These are phyloP conservation scores for Pseudogymnoascus pannorum DNA, from an alignment of 2,329 filamentous ascomycete species.

Conservation along the genomic window DNA sequence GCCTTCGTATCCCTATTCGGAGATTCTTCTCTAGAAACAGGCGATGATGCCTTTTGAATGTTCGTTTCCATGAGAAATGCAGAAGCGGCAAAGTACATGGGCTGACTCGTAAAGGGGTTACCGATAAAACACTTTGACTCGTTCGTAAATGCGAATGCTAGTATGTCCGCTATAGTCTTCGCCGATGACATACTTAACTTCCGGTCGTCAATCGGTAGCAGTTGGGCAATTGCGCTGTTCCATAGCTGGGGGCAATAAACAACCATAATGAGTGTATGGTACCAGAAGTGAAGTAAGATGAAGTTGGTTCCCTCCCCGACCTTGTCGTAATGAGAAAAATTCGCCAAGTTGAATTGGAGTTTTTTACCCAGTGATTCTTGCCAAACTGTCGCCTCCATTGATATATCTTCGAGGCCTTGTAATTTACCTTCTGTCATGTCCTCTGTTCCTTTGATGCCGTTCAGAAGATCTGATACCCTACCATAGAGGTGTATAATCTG, in stretches of 20 bases:
- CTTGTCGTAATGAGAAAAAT: constrained; percentile 79
- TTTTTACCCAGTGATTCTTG: constrained; percentile 68
- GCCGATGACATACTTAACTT: constrained; percentile 52
- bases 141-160: constrained; percentile 78
- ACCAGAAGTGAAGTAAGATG: constrained; percentile 80
- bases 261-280: constrained; percentile 77
- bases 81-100: constrained; percentile 85
- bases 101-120: constrained; percentile 83
- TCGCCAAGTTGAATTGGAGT: constrained; percentile 75
- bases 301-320: constrained; percentile 79
- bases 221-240: constrained; percentile 58
- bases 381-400: constrained; percentile 64
- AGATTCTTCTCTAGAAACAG: constrained; percentile 49
- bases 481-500: constrained; percentile 83
- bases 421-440: constrained; percentile 71
- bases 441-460: constrained; percentile 66
- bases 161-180: constrained; percentile 84
- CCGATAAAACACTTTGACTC: constrained; percentile 80
- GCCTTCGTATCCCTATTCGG: constrained; percentile 16
- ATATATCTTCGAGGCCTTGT: constrained; percentile 66
- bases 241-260: constrained; percentile 80
- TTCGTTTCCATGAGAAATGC: constrained; percentile 81
- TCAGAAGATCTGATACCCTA: constrained; percentile 74
- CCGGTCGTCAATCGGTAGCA: constrained; percentile 66
- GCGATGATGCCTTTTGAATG: constrained; percentile 58